Evolutionary conservation across 768 basidiomycete genomes (phyloP), one percentile per base, ranked within the genome.

Genomic region (Termitomyces sp.): DNA sequence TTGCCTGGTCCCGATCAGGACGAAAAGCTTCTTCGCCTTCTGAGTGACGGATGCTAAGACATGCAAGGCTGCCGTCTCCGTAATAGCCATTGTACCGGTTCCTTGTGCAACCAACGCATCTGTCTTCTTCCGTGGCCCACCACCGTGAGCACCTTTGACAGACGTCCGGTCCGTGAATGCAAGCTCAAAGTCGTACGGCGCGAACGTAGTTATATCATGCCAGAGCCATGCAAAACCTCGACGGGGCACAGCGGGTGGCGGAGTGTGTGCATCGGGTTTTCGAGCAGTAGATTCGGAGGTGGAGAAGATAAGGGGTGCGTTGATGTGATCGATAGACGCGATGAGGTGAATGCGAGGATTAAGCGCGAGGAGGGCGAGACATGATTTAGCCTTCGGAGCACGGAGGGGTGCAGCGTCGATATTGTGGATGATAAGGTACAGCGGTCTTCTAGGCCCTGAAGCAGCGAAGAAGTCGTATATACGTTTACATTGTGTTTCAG

Each of bases 181-280:
- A 41, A 91, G 79, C 69, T 98, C 95, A 61, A 81, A 79, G 69
- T 91, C 86, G 76, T 95, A 97, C 1, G 91, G 78, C 16, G 74
- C 76, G 63, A 95, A 88, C 2, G 96, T 97, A 4, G 94, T 93
- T 26, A 93, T 71, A 71, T 96, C 93, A 72, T 98, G 93, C 85
- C 92, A 93, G 16, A 94, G 75, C 86, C 91, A 93, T 1, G 83
- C 73, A 68, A 84, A 88, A 9, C 88, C 87, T 36, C 79, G 79
- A 38, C 71, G 58, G 53, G 71, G 70, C 8, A 69, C 64, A 6
- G 64, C 9, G 18, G 65, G 55, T 16, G 63, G 56, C 18, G 53
- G 46, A 9, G 48, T 23, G 32, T 46, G 18, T 12, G 51, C 44
- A n/a, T 61, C 66, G 35, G 70, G 72, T 69, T 88, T 88, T 47